Evolutionary conservation across 345 rosid species (phyloP), one percentile per base, ranked within the genome.

Genomic region (Lumnitzera racemosa): DNA sequence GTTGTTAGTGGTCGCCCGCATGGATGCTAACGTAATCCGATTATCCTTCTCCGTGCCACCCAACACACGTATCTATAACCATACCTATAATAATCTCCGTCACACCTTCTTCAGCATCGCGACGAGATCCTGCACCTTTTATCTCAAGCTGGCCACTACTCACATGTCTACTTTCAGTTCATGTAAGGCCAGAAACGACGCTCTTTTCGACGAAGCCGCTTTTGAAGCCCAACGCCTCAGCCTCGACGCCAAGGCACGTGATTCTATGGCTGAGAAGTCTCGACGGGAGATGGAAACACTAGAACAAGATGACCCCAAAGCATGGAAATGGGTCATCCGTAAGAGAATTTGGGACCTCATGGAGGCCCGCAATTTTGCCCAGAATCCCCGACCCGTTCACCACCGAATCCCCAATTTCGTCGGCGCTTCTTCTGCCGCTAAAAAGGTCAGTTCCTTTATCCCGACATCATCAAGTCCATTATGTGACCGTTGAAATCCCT

Each of bases 401-500:
- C 96, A 91, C 64, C 88, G 96, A 1, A 89, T 91, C 55, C 98
- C 98, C 66, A 91, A 89, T 67, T 91, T 88, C 67, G 74, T 84
- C n/a, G 98, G 96, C 46, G 89, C 92, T 5, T 27, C 95, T 0
- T 63, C 81, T 25, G 96, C 98, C 20, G 96, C 95, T 53, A 54
- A 56, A 48, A 85, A 81, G 61, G 96, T 25, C 12, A 16, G 24
- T 2, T 46, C 20, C 16, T 48, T 20, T 24, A 20, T 20, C 20
- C 20, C 20, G 20, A 20, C 20, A 20, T 20, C 20, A 20, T 20
- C 20, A 20, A 20, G 20, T 20, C 20, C 20, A 20, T 20, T 20
- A 20, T 20, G 20, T 20, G 20, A 20, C 20, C 20, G 20, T 20
- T 20, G 1, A 20, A 20, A 20, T 20, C 20, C 20, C 20, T 20